Base-by-base conservation (phyloP, 768 basidiomycete species). In the Tricholoma sp. region DNA sequence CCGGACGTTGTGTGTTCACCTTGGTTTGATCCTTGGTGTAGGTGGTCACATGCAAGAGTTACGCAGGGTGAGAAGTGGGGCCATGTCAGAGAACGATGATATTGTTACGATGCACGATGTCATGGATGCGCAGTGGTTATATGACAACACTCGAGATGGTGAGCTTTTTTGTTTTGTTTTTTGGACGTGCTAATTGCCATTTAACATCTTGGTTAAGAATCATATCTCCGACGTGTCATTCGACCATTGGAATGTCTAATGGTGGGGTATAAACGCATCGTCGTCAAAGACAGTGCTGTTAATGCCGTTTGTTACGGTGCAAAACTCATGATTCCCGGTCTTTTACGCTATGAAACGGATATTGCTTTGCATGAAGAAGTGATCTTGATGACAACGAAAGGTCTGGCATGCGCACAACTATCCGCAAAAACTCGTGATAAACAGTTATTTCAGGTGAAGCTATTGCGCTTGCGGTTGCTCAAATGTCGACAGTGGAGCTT, bases 11-110 rank as follows among this genome's bases (percentile, higher is more conserved):
- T 99, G 97, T 71, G 97, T 99, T 12, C 97, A 99, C 74, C 76
- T 99, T 54, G 97, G 97, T 57, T 79, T 99, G 52, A 59, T 99
- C 41, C 78, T 98, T 35, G 97, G 97, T 59, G 96, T 98, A 27
- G 97, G 97, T 21, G 97, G 95, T n/a, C 97, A 99, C 73, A 99
- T 99, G 97, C 96, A 99, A 75, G 97, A 99, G 71, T 81, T 99
- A 57, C 82, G 97, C 64, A 79, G 97, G 65, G 96, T 98, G 12
- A 79, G 97, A 62, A 92, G 89, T 69, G 97, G 97, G 66, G 96
- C 95, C 50, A 88, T 98, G 83, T 91, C 89, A 50, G 97, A 99
- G 76, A 94, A 92, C 69, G 96, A 98, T 69, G 94, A 94, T 64
- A 94, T 98, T 66, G 97, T 98, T 59, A 95, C 96, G 19, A 99